Evolutionary conservation across 352 stramenopile species (phyloP).

Genomic region (Phytophthora crassamura): DNA sequence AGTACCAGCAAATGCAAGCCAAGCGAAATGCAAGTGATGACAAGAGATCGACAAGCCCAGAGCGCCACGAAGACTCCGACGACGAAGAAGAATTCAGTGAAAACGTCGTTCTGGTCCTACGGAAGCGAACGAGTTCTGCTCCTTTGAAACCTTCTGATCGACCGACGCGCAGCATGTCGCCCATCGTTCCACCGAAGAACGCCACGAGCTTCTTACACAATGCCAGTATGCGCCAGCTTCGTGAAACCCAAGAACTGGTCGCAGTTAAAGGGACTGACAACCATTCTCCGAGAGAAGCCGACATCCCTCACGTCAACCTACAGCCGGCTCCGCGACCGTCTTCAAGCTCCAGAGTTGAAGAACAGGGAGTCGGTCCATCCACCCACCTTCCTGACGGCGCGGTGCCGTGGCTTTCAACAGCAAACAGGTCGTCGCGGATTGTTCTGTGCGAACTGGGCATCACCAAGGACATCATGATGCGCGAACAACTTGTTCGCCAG

Average conservation of each 20-base stretch:
- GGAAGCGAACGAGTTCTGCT: conserved; percentile 21
- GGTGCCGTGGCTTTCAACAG: conserved; percentile 25
- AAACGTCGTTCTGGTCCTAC: conserved; percentile 27
- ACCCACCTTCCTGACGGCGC: not conserved
- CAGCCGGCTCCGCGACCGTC: conserved; percentile 3
- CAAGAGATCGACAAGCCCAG: not conserved
- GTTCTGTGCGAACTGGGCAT: conserved; percentile 57
- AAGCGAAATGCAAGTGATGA: not conserved
- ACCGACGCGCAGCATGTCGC: conserved; percentile 12
- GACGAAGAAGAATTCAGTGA: conserved; percentile 15
- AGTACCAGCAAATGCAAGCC: conserved; percentile 30
- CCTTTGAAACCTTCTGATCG: conserved; percentile 4
- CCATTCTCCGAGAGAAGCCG: conserved; percentile 20
- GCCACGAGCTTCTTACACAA: conserved; percentile 27
- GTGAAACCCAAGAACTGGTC: conserved; percentile 26
- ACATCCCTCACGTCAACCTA: conserved; percentile 11
- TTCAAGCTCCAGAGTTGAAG: conserved; percentile 1
- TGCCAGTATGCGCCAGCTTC: conserved; percentile 26
- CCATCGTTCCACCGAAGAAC: conserved; percentile 25
- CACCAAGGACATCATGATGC: conserved; percentile 67
- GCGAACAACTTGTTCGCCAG: conserved; percentile 61
- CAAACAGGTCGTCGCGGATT: conserved; percentile 37
- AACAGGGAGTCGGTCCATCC: not conserved
- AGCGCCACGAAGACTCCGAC: conserved; percentile 18
- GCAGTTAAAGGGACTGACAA: not conserved